Percentiles rank a stretch among this genome's conserved stretches.
Evolutionary conservation across 306 rosid genomes (phyloP).

Genomic region (Mucuna pruriens): DNA sequence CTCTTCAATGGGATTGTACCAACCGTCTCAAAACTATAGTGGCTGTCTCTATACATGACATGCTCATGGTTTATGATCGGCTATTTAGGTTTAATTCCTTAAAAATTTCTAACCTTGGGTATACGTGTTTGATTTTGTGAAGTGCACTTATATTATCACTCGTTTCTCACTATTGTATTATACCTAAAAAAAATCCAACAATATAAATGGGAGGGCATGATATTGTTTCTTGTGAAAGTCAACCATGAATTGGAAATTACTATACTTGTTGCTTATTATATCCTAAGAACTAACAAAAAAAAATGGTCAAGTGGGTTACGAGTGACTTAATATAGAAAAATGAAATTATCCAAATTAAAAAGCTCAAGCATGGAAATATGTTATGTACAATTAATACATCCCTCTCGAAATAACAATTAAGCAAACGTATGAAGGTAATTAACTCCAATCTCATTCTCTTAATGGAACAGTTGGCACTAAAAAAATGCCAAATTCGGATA

Average conservation of each 20-base stretch:
- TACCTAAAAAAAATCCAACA: too few species aligned
- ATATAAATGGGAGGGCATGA: neutral
- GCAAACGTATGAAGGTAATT: too few species aligned
- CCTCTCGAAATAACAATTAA: neutral
- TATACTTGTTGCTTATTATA: neutral
- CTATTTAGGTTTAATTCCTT: neutral
- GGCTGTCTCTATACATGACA: slow-evolving; percentile 7
- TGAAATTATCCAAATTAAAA: neutral
- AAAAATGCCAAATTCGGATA: too few species aligned
- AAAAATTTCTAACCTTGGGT: neutral
- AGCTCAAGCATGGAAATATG: neutral
- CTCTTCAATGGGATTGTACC: slow-evolving; percentile 20
- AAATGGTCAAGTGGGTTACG: neutral
- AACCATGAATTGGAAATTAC: neutral
- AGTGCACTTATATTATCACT: neutral
- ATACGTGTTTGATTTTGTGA: slow-evolving; percentile 16
- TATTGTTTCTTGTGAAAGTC: neutral
- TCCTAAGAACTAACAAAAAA: neutral
- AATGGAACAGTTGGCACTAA: too few species aligned
- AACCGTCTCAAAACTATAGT: neutral
- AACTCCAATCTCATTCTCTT: too few species aligned
- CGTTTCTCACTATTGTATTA: neutral
- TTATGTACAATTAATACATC: neutral
- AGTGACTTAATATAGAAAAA: neutral
- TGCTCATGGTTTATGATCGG: neutral